Evolutionary conservation across 164 flowering plant genomes (phyloP), one percentile per base, ranked within the genome.

Genomic region (Annona cherimola): DNA sequence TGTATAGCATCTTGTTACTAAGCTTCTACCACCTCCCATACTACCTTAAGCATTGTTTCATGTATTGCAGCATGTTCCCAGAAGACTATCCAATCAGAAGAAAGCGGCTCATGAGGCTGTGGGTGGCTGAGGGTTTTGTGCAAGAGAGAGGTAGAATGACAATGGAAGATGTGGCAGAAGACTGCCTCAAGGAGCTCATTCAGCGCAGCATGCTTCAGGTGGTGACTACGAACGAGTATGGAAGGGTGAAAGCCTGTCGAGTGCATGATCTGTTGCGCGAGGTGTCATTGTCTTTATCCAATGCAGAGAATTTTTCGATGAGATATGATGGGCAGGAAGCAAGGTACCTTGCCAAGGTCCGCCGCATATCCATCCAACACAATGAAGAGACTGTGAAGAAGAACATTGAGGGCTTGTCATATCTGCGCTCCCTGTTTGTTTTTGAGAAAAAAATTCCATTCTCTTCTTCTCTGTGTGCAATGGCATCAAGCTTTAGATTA

Each of bases 41-140:
- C 14, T 20, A 45, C 20, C 69, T 78, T 41, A 80, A 75, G 63
- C 76, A 20, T 41, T 80, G 80, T 55, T 80, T 80, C 62, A 0
- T 71, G n/a, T 77, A 77, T 43, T 75, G 75, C n/a, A 60, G 76
- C 39, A 45, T 70, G 6, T 75, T 75, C 63, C 79, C 81, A 41
- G 76, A 74, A 62, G 70, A 68, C 60, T 70, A 39, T 46, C 45
- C 50, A 41, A 64, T 78, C 35, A 42, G 63, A 2, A 70, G 64
- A 3, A 71, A 65, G 4, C 69, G 68, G 7, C 66, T 84, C 42
- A 65, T 76, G 1, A 64, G 70, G 39, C 43, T 83, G 18, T 79
- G 67, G 77, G 69, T 79, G 6, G 79, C 81, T 16, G 74, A 78
- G 42, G 82, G 79, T 4, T 76, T 73, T 61, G 62, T 79, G 43